Conservation (phyloP, 169 alveolate species). For the Plasmodium blacklocki region DNA sequence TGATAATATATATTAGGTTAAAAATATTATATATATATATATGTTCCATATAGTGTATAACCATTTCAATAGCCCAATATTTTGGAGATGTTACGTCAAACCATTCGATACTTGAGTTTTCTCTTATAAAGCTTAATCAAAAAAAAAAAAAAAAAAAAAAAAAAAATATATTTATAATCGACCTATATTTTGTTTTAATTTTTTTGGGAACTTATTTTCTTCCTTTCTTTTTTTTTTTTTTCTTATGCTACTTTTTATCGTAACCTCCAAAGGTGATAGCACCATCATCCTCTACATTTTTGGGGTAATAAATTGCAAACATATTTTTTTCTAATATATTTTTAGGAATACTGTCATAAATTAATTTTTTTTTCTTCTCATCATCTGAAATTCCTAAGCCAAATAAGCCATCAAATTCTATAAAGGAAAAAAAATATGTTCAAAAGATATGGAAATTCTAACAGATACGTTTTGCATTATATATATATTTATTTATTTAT, state of each 20-base stretch:
- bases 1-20: no score
- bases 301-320: conserved; percentile 71
- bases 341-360: conserved; percentile 64
- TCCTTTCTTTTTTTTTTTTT: background rate
- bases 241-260: conserved; percentile 44
- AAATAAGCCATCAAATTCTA: conserved; percentile 73
- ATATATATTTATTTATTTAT: background rate
- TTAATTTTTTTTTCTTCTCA: conserved; percentile 24
- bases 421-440: background rate
- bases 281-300: conserved; percentile 66
- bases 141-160: background rate
- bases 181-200: background rate
- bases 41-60: background rate
- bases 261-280: conserved; percentile 76
- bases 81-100: conserved; percentile 68
- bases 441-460: no score
- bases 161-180: no score
- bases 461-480: no score
- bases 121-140: conserved; percentile 40
- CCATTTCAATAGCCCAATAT: conserved; percentile 75
- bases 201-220: background rate
- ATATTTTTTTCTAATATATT: conserved; percentile 31
- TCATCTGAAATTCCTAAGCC: conserved; percentile 75
- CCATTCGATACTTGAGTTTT: conserved; percentile 63
- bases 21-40: no score